Percentiles rank a stretch among this genome's conserved stretches.
Conservation (phyloP, 139 green algal genomes). For the Deuterostichococcus epilithicus region DNA sequence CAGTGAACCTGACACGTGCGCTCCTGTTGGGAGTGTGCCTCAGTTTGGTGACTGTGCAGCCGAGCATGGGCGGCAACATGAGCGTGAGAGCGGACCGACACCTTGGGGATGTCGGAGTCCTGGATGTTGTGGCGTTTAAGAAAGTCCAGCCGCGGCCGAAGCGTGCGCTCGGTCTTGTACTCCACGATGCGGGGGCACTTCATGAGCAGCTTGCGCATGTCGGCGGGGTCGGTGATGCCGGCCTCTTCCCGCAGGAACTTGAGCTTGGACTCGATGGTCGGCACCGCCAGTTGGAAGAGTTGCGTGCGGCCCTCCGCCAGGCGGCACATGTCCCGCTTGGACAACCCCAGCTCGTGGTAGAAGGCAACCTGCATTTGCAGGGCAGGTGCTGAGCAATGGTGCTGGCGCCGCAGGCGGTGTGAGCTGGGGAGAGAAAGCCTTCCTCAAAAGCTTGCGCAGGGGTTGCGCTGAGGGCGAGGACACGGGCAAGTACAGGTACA, state of each 20-base stretch:
- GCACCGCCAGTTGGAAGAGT: conserved; percentile 27
- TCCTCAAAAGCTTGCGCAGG: too few species aligned
- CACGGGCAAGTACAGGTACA: too few species aligned
- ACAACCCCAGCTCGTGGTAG: conserved; percentile 9
- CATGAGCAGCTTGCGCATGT: conserved; percentile 49
- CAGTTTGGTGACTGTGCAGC: too few species aligned
- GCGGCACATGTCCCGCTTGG: conserved; percentile 6
- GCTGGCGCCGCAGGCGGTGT: neutral
- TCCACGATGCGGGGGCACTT: conserved; percentile 53
- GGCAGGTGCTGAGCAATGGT: neutral
- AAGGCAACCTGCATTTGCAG: conserved; percentile 6
- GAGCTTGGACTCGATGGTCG: conserved; percentile 40
- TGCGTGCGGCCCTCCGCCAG: conserved; percentile 13
- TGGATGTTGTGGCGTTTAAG: conserved; percentile 41
- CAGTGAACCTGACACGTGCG: too few species aligned
- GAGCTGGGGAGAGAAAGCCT: too few species aligned
- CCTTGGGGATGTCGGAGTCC: conserved; percentile 34
- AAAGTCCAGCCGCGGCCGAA: conserved; percentile 49
- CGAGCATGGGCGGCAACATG: too few species aligned
- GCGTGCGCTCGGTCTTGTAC: conserved; percentile 38
- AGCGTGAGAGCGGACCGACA: neutral
- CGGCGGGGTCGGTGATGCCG: conserved; percentile 26
- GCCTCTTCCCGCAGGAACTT: conserved; percentile 37
- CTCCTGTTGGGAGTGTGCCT: too few species aligned
- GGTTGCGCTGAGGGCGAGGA: too few species aligned